Conservation (phyloP, 176 grass and related monocot species). For the Tuctoria greenei region DNA sequence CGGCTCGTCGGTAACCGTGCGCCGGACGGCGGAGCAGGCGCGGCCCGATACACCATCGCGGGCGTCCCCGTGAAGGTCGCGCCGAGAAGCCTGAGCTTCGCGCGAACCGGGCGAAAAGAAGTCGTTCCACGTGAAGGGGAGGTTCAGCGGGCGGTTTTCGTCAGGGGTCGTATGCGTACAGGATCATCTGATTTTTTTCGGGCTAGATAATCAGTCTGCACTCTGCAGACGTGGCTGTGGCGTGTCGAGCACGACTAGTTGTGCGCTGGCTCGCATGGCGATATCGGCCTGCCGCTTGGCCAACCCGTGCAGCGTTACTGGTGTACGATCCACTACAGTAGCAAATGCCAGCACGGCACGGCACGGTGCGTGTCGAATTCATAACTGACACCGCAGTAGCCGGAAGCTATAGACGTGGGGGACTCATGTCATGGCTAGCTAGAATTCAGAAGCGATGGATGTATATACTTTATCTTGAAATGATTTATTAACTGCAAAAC, state of each 20-base stretch:
- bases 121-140: conserved; percentile 74
- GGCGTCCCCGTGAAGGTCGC: conserved; percentile 58
- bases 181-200: no score
- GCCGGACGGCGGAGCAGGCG: conserved; percentile 44
- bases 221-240: background rate
- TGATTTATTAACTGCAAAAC: background rate
- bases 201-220: background rate
- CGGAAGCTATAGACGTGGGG: background rate
- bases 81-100: conserved; percentile 52
- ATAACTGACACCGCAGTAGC: background rate
- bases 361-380: background rate
- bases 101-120: conserved; percentile 47
- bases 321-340: conserved; percentile 17
- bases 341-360: conserved; percentile 21
- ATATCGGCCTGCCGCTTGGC: background rate
- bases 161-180: no score
- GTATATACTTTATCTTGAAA: no score
- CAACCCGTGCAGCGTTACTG: conserved; percentile 3
- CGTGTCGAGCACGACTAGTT: background rate
- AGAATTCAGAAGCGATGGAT: background rate
- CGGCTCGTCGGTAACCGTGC: conserved; percentile 40
- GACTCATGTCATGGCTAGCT: conserved; percentile 14
- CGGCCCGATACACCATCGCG: conserved; percentile 35
- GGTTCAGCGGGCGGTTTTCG: no score
- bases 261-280: background rate